Percentiles rank a stretch among this genome's conserved stretches.
Evolutionary conservation across 371 early-diverging fungal species (phyloP).

Genomic region (Mortierella sp.): DNA sequence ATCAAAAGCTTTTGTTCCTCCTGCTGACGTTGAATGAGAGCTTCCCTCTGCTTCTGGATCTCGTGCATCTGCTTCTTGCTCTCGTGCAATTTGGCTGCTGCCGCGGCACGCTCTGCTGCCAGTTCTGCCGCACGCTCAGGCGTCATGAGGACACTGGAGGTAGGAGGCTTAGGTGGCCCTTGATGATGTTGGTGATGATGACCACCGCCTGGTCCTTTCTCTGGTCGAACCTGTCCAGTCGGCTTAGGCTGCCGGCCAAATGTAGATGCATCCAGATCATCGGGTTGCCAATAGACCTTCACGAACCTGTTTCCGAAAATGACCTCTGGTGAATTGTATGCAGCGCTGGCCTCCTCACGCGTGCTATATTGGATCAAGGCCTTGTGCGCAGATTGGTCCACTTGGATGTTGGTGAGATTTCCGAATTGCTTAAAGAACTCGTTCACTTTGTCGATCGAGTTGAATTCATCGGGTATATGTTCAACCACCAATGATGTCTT

Average conservation of each 20-base stretch:
- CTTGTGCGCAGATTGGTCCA: constrained; percentile 61
- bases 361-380: constrained; percentile 76
- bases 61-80: constrained; percentile 65
- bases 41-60: constrained; percentile 68
- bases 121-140: constrained; percentile 61
- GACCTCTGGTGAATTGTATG: constrained; percentile 81
- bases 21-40: constrained; percentile 67
- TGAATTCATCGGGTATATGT: constrained; percentile 77
- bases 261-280: constrained; percentile 52
- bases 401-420: constrained; percentile 73
- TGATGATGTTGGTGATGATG: constrained; percentile 6
- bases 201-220: constrained; percentile 12
- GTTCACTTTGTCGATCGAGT: constrained; percentile 72
- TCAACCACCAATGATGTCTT: constrained; percentile 76
- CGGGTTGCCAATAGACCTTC: constrained; percentile 80
- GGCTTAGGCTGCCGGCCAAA: constrained; percentile 40
- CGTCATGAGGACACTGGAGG: constrained; percentile 44
- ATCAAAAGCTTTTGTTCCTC: constrained; percentile 70
- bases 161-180: constrained; percentile 17
- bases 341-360: constrained; percentile 75
- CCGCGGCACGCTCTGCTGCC: constrained; percentile 58
- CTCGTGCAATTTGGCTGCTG: constrained; percentile 63
- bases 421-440: constrained; percentile 82
- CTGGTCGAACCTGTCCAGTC: constrained; percentile 41
- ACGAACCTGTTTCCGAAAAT: constrained; percentile 92